Base-by-base conservation (phyloP, 768 basidiomycete genomes). In the Hygrophoropsis aurantiaca region DNA sequence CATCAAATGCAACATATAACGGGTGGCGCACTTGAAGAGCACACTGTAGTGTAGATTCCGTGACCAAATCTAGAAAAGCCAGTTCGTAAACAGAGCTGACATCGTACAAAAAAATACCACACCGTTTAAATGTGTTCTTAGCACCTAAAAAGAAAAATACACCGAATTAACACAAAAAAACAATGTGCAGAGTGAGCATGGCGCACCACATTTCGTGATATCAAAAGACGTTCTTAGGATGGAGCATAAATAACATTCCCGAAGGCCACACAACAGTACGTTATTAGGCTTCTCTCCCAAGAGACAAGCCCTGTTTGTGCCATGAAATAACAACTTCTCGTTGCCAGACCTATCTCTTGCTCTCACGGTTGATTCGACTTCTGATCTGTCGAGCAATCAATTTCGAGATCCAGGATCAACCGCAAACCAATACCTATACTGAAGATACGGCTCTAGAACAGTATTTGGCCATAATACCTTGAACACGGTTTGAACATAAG, bases 321-420 rank as follows among this genome's bases (percentile, higher is more conserved):
- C 84, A 60, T 86, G 84, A 56, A 85, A 86, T 21, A 84, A 71
- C 2, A 84, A 64, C 51, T 74, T 75, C 60, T 85, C 84, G 51
- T 79, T 79, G 32, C 71, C 74, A 42, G 57, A 54, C 37, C 60
- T 60, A 30, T 64, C 60, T 39, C 49, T 60, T 26, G 55, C 57
- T 47, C 44, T 55, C 41, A 69, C 11, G 36, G 49, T 38, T 43
- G 34, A 32, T 56, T 69, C 58, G 41, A 69, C 66, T 46, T 34
- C 49, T 26, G 53, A 49, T 40, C 64, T 68, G 18, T 32, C 9
- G 42, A 3, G 49, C 45, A 50, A 40, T 19, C 47, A 41, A 63
- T 48, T 26, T 57, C 47, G 21, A 70, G 62, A 15, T n/a, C n/a
- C n/a, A 49, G 44, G 50, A 41, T 18, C 46, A 40, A 62, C 48